Percentiles rank a stretch among this genome's conserved stretches.
These are phyloP conservation scores for Carnegiea gigantea DNA, from an alignment of 179 eudicot species.

Conservation along the genomic window DNA sequence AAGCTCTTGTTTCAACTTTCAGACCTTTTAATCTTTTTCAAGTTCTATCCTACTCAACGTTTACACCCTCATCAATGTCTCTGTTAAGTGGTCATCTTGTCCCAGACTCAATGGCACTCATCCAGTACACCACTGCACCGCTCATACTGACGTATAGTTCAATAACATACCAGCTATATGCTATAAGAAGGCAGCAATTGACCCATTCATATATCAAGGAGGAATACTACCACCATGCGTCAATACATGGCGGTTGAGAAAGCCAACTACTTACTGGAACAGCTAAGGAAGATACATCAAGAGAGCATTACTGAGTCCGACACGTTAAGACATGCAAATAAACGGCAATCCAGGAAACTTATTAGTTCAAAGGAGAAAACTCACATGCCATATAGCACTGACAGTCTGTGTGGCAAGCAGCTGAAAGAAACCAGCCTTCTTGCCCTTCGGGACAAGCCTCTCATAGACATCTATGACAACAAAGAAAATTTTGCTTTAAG, in stretches of 20 bases:
- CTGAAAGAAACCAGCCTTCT: constrained; percentile 88
- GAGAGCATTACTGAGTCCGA: background rate
- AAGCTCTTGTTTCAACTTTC: background rate
- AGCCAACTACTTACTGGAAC: background rate
- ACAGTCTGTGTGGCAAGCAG: constrained; percentile 88
- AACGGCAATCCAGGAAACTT: background rate
- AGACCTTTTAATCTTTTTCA: background rate
- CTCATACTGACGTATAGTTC: background rate
- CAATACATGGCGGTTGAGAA: background rate
- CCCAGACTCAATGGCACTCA: background rate
- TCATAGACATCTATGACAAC: constrained; percentile 75
- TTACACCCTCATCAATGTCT: background rate
- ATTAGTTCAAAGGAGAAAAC: constrained; percentile 27
- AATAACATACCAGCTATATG: background rate
- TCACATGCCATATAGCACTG: constrained; percentile 99
- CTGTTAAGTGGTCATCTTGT: background rate
- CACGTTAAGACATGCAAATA: background rate
- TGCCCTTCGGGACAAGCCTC: constrained; percentile 78
- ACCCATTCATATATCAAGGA: background rate
- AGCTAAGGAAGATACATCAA: background rate
- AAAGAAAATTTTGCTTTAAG: background rate
- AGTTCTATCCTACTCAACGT: background rate
- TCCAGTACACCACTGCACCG: background rate
- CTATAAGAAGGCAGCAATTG: background rate
- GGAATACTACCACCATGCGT: background rate